Conservation (phyloP, 331 rosid species). For the Malus hybrid region DNA sequence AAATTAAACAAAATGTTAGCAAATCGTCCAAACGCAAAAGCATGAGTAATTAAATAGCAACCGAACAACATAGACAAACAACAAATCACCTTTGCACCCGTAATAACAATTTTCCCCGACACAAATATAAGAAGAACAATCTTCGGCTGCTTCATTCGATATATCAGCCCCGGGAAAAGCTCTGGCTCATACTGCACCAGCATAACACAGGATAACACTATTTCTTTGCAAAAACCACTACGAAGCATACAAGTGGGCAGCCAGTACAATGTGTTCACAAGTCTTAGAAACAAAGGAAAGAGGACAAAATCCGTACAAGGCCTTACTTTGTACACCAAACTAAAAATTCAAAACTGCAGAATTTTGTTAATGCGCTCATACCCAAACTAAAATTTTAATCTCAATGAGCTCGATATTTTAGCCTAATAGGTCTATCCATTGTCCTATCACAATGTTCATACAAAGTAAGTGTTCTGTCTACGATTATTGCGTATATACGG, state of each 20-base stretch:
- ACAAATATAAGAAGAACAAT: conserved; percentile 86
- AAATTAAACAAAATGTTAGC: not conserved
- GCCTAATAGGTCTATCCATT: no score
- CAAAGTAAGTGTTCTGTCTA: not conserved
- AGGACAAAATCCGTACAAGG: not conserved
- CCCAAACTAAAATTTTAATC: not conserved
- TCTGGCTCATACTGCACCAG: conserved; percentile 75
- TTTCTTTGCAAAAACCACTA: not conserved
- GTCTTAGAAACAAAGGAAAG: not conserved
- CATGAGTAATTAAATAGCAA: not conserved
- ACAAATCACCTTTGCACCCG: conserved; percentile 75
- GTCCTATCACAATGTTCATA: not conserved
- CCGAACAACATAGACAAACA: not conserved
- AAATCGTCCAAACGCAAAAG: not conserved
- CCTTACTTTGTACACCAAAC: not conserved
- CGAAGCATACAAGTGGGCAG: not conserved
- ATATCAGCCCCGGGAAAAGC: conserved; percentile 86
- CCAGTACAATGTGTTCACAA: not conserved
- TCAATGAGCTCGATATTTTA: not conserved
- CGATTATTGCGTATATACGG: not conserved
- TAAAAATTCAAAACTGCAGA: not conserved
- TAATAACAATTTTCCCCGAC: conserved; percentile 89
- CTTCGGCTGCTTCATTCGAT: conserved; percentile 92
- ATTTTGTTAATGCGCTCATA: not conserved
- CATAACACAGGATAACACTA: not conserved